Base-by-base conservation (phyloP, 139 green algal species). In the Chlamydomonas urium region DNA sequence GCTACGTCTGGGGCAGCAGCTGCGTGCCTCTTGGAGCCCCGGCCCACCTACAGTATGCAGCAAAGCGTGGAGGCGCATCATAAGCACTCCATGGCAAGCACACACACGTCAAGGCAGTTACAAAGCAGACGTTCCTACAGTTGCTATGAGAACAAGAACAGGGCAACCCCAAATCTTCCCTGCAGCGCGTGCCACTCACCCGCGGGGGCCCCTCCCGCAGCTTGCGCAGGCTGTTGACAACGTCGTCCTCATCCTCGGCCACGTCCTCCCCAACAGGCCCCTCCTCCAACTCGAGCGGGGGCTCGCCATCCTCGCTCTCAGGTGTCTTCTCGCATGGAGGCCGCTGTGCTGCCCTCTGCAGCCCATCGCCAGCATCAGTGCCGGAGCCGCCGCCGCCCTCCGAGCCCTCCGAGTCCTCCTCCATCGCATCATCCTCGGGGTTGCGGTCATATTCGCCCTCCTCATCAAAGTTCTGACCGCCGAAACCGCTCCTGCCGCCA, bases 371-470 rank as follows among this genome's bases (percentile, higher is more conserved):
- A 31, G 53, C 53, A 17, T 63, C 53, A 36, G 53, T 63, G 31
- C 45, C 45, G 1, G 45, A 33, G 4, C 3, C 31, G 23, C 58
- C 24, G 3, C 3, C 42, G 42, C 23, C 32, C 2, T 14, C 33
- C 34, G 35, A 66, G 38, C 59, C 68, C 10, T 68, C 67, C 45
- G 69, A 45, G 28, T 75, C 74, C 34, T 69, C 61, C 29, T 75
- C 58, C 8, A 59, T 19, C 36, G 37, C 42, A 26, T 50, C 19
- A 42, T 70, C 71, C 33, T 80, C 74, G 29, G 71, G 66, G 24
- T 75, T 53, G 23, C n/a, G 28, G 50, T 83, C 77, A 56, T 76
- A 67, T 50, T 77, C 69, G 17, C 38, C 35, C 24, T 76, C 73
- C 47, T 80, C 29, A 47, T 47, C 33, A 47, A 47, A 45, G 60